These are phyloP conservation scores for Phytophthora chlamydospora DNA, from an alignment of 352 stramenopile genomes.

Conservation along the genomic window DNA sequence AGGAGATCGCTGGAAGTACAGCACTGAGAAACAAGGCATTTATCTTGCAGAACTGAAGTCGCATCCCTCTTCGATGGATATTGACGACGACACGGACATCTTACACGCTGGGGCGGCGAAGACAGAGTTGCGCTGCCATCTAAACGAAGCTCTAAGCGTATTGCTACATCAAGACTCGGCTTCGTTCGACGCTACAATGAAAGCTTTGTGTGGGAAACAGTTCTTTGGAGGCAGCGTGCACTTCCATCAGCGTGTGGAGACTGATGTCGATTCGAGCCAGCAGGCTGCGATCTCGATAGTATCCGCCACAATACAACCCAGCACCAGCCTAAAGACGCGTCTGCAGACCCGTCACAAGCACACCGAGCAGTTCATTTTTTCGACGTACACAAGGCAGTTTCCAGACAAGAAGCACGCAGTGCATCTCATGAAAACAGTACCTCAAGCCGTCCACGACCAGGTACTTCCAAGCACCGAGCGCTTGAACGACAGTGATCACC, in stretches of 20 bases:
- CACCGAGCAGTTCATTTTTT: constrained; percentile 60
- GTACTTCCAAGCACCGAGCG: constrained; percentile 45
- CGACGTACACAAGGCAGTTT: constrained; percentile 53
- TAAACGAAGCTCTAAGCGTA: constrained; percentile 75
- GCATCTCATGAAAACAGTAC: constrained; percentile 66
- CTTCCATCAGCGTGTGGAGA: constrained; percentile 47
- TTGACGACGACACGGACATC: constrained; percentile 46
- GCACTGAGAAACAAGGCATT: too few relatives aligned
- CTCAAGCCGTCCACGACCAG: constrained; percentile 62
- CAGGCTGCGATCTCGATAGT: constrained; percentile 42
- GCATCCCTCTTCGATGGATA: constrained; percentile 32
- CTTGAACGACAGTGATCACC: constrained; percentile 53
- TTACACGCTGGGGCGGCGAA: constrained; percentile 57
- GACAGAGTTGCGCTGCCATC: constrained; percentile 55
- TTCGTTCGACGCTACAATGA: constrained; percentile 56
- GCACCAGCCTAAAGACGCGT: constrained; percentile 26
- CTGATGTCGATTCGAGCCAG: constrained; percentile 25
- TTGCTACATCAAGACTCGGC: constrained; percentile 50
- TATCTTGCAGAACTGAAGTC: too few relatives aligned
- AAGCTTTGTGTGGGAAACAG: constrained; percentile 50
- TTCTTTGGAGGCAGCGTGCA: constrained; percentile 56
- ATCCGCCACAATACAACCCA: constrained; percentile 43
- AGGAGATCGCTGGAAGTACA: too few relatives aligned
- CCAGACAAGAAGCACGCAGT: constrained; percentile 48
- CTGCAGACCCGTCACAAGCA: constrained; percentile 45